Evolutionary conservation across 768 basidiomycete genomes (phyloP).

Genomic region (Mycena epipterygia): DNA sequence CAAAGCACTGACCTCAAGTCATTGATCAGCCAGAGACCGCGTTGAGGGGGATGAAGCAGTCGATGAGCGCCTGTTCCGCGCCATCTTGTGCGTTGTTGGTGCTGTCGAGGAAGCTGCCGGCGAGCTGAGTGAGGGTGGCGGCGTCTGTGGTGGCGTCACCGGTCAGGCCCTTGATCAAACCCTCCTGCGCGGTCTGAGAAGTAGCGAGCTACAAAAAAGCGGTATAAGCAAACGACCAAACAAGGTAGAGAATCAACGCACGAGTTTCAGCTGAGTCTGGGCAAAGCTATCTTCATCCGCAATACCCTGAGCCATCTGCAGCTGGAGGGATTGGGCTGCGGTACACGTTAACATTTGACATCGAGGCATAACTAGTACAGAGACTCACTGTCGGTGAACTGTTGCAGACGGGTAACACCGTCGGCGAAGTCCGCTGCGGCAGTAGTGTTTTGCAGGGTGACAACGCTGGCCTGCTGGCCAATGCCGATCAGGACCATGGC

Average conservation of each 20-base stretch:
- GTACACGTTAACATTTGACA: background rate
- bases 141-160: conserved; percentile 19
- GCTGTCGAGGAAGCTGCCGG: conserved; percentile 18
- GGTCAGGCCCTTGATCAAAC: conserved; percentile 6
- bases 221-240: background rate
- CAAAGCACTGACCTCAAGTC: background rate
- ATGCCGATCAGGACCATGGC: conserved; percentile 22
- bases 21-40: conserved; percentile 30
- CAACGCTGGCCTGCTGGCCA: conserved; percentile 28
- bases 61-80: conserved; percentile 25
- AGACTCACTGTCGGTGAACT: conserved; percentile 22
- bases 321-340: conserved; percentile 21
- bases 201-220: conserved; percentile 9
- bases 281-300: conserved; percentile 33
- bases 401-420: conserved; percentile 21
- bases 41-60: conserved; percentile 33
- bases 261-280: conserved; percentile 32
- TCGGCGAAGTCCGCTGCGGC: conserved; percentile 17
- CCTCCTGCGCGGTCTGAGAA: background rate
- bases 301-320: conserved; percentile 32
- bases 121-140: conserved; percentile 7
- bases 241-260: background rate
- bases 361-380: background rate
- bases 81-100: conserved; percentile 32
- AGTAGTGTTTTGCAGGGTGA: conserved; percentile 21